A percentile compares a stretch with the other conserved stretches of the same genome.
phyloP scores from a whole-genome alignment of 768 basidiomycete genomes.

The Naganishia vaughanmartiniae region DNA sequence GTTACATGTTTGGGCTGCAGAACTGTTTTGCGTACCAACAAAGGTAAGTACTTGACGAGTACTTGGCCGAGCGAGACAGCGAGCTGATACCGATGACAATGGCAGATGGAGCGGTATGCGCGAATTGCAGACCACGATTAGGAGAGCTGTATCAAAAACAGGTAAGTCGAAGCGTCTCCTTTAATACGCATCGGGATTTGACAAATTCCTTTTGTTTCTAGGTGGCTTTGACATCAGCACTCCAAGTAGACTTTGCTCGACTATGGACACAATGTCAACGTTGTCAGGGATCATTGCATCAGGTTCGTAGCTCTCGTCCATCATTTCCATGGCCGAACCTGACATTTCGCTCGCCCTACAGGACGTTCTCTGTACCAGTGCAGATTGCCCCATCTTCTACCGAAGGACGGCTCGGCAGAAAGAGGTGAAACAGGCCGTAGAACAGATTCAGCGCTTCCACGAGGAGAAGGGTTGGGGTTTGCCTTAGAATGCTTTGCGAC shows the following conservation, averaged over 20 bases:
- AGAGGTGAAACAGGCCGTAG: constrained; percentile 82
- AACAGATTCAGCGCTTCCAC: constrained; percentile 80
- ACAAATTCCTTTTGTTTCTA: constrained; percentile 33
- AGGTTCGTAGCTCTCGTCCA: constrained; percentile 50
- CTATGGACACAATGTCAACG: constrained; percentile 99
- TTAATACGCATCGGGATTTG: not conserved
- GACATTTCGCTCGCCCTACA: constrained; percentile 45
- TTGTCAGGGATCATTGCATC: constrained; percentile 96
- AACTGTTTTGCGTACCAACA: constrained; percentile 73
- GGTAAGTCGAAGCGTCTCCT: constrained; percentile 51
- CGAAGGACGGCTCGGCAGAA: constrained; percentile 98
- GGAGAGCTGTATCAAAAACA: constrained; percentile 93
- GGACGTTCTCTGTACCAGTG: constrained; percentile 95
- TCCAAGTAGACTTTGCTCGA: constrained; percentile 87
- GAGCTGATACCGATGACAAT: not conserved
- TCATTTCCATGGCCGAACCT: not conserved
- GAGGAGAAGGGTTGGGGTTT: constrained; percentile 48
- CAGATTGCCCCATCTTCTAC: constrained; percentile 98
- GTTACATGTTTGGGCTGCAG: constrained; percentile 94
- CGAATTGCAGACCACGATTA: constrained; percentile 80
- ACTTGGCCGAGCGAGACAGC: not conserved
- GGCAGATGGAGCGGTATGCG: constrained; percentile 86
- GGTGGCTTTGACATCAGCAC: constrained; percentile 64
- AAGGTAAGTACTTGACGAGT: constrained; percentile 61
- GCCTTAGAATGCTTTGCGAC: not conserved